phyloP scores from a whole-genome alignment of 179 eudicot species.

The Silene coronaria region DNA sequence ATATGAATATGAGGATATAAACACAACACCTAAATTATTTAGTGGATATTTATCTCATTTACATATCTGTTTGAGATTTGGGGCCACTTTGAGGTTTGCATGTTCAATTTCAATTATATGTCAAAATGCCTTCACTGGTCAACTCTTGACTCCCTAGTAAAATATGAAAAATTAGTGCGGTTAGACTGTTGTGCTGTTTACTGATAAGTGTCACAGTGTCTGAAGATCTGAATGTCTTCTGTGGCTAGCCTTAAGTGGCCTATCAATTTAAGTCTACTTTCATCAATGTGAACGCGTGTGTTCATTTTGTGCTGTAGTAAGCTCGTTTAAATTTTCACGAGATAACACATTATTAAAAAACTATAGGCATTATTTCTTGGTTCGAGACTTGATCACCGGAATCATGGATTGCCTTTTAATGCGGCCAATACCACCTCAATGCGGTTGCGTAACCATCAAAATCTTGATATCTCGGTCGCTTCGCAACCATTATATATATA shows the following conservation, averaged over 20 bases:
- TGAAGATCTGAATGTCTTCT: not conserved
- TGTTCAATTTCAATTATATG: not conserved
- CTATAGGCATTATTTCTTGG: constrained; percentile 4
- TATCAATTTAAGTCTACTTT: not conserved
- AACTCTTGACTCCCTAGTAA: not conserved
- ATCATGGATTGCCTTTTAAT: not conserved
- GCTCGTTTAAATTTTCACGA: not conserved
- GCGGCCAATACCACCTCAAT: not conserved
- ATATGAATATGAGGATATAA: not conserved
- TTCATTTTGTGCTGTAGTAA: constrained; percentile 1
- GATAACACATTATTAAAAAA: not conserved
- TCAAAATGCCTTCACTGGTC: not conserved
- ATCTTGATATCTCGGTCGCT: not conserved
- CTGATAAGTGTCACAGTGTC: not conserved
- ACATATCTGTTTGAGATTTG: not conserved
- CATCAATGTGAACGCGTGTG: not conserved
- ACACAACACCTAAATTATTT: not conserved
- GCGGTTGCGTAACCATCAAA: not conserved
- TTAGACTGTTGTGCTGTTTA: not conserved
- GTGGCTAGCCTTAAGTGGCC: constrained; percentile 11
- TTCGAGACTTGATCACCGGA: not conserved
- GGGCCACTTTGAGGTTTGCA: not conserved
- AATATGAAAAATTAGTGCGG: not conserved
- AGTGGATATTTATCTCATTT: not conserved
- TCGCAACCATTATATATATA: not conserved